phyloP scores from a whole-genome alignment of 805 yeast species.

The Ogataea henricii region DNA sequence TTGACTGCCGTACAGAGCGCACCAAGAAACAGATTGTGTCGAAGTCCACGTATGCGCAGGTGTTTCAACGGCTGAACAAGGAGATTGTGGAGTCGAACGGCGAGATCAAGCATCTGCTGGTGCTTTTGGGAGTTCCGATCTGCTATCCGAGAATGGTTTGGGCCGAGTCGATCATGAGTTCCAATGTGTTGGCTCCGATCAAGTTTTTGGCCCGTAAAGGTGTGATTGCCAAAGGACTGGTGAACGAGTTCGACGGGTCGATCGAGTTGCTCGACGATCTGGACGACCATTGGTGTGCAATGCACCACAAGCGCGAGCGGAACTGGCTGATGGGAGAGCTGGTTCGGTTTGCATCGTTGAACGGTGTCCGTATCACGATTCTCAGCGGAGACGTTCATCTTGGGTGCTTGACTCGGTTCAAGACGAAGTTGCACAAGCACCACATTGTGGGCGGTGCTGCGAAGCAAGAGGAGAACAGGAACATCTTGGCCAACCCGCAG shows the following conservation, averaged over 20 bases:
- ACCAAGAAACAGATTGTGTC: constrained; percentile 58
- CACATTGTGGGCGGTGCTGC: constrained; percentile 38
- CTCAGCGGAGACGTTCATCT: constrained; percentile 93
- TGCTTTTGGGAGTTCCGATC: constrained; percentile 92
- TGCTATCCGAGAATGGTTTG: constrained; percentile 93
- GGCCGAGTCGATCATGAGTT: constrained; percentile 75
- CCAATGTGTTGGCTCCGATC: constrained; percentile 62
- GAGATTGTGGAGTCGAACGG: constrained; percentile 56
- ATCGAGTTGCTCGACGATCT: constrained; percentile 90
- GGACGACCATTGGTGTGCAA: constrained; percentile 96
- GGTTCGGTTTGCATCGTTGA: constrained; percentile 62
- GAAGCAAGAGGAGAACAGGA: constrained; percentile 40
- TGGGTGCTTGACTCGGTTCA: constrained; percentile 79
- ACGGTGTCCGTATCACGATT: constrained; percentile 76
- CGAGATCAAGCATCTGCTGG: constrained; percentile 70
- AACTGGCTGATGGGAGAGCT: constrained; percentile 64
- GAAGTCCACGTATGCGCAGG: constrained; percentile 53
- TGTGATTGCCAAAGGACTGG: constrained; percentile 66
- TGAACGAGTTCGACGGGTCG: constrained; percentile 90
- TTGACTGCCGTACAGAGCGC: constrained; percentile 94
- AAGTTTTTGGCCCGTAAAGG: constrained; percentile 63
- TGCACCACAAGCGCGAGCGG: constrained; percentile 82
- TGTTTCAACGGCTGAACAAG: constrained; percentile 58
- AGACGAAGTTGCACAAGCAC: constrained; percentile 51
- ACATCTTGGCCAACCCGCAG: constrained; percentile 53